Conservation (phyloP, 176 grass and related monocot genomes). For the Cenchrus americanus region DNA sequence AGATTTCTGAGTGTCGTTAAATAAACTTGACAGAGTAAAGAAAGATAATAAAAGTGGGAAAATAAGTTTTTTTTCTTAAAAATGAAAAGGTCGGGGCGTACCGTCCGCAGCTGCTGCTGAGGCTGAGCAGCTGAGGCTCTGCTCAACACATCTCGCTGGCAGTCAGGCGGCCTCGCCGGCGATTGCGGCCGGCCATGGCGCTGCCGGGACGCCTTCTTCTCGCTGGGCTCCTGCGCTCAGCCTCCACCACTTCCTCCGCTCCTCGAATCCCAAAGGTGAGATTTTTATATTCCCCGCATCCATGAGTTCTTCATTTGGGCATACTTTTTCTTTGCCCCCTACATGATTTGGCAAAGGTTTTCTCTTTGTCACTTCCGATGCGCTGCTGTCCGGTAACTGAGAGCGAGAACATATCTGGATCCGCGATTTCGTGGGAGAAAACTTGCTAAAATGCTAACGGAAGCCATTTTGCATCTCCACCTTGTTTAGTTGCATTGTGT, state of each 20-base stretch:
- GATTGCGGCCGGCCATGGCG: conserved; percentile 7
- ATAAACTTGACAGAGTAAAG: no score
- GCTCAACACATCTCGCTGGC: not conserved
- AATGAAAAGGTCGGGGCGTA: not conserved
- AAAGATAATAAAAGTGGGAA: no score
- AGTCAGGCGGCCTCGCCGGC: not conserved
- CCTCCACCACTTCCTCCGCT: conserved; percentile 9
- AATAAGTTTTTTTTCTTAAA: no score
- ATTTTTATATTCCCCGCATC: not conserved
- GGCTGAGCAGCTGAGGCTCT: not conserved
- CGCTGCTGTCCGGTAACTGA: not conserved
- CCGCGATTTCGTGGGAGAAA: not conserved
- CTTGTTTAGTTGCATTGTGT: not conserved
- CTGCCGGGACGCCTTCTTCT: conserved; percentile 5
- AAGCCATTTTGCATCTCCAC: not conserved
- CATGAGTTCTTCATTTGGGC: not conserved
- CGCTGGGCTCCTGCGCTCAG: conserved; percentile 33
- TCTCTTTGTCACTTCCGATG: not conserved
- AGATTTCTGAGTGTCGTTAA: no score
- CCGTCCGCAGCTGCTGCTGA: not conserved
- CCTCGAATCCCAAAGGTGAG: conserved; percentile 5
- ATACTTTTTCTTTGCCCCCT: not conserved
- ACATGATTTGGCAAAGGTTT: not conserved
- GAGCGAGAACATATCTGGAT: not conserved
- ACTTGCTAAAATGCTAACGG: not conserved